Percentiles rank a stretch among this genome's conserved stretches.
phyloP scores from a whole-genome alignment of 306 rosid species.

The Prunus mume region DNA sequence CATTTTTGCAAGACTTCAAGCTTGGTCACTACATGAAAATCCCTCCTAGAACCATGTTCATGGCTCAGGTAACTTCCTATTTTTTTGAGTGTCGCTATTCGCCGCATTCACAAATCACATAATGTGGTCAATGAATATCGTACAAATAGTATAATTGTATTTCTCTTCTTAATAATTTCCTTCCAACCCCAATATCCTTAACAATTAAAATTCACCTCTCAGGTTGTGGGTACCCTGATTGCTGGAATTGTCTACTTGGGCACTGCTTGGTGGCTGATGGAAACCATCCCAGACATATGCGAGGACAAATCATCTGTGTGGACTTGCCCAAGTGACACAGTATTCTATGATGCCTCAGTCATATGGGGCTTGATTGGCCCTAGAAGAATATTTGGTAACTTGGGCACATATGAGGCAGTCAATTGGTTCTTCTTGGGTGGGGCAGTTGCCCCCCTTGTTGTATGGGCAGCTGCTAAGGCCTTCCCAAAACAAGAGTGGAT shows the following conservation, averaged over 20 bases:
- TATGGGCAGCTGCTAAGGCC: conserved; percentile 56
- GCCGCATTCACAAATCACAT: no score
- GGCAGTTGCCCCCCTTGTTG: conserved; percentile 63
- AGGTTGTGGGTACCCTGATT: conserved; percentile 77
- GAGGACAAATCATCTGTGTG: conserved; percentile 66
- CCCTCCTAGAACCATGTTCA: conserved; percentile 93
- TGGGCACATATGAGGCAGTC: conserved; percentile 51
- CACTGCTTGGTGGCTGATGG: conserved; percentile 97
- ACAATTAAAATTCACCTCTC: neutral
- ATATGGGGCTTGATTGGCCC: conserved; percentile 94
- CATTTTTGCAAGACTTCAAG: conserved; percentile 90
- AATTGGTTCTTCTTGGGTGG: conserved; percentile 87
- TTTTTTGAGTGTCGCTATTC: neutral
- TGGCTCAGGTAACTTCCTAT: conserved; percentile 68
- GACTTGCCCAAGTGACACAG: conserved; percentile 82
- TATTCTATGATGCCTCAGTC: conserved; percentile 90
- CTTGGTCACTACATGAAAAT: conserved; percentile 98
- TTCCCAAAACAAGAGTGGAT: conserved; percentile 85
- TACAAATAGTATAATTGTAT: no score
- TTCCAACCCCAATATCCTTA: neutral
- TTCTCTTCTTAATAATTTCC: no score
- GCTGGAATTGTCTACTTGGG: conserved; percentile 62
- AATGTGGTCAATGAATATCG: no score
- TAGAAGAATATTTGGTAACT: conserved; percentile 67
- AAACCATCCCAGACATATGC: conserved; percentile 78